Evolutionary conservation across 2,329 filamentous ascomycete genomes (phyloP).

Genomic region (Sporothrix curviconia): DNA sequence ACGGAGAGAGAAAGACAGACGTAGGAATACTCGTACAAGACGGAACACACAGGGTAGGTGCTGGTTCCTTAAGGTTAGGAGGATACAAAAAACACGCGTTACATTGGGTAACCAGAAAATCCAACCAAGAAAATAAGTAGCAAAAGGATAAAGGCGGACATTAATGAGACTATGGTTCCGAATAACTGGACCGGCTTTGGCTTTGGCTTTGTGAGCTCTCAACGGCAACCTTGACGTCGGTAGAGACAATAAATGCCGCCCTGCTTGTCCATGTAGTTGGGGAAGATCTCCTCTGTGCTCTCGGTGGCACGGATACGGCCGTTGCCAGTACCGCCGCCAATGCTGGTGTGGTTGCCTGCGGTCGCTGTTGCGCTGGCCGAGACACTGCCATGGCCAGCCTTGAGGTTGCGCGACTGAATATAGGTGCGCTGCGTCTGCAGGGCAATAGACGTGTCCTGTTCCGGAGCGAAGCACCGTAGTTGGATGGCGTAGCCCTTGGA

Average conservation of each 20-base stretch:
- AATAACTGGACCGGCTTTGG: constrained; percentile 1
- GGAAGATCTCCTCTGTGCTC: constrained; percentile 9
- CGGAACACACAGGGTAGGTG: too few species aligned
- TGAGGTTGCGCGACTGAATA: constrained; percentile 6
- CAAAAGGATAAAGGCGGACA: too few species aligned
- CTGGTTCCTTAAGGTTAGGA: too few species aligned
- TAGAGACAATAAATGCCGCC: constrained; percentile 9
- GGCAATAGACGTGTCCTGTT: constrained; percentile 7
- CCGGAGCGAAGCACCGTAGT: constrained; percentile 1
- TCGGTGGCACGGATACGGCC: neutral
- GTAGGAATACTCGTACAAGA: too few species aligned
- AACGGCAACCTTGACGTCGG: constrained; percentile 3
- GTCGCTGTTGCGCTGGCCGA: neutral
- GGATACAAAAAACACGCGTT: too few species aligned
- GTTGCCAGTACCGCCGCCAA: neutral
- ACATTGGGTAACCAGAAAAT: too few species aligned
- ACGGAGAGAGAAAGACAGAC: too few species aligned
- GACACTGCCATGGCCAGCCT: neutral
- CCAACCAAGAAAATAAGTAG: too few species aligned
- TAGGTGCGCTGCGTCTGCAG: constrained; percentile 3
- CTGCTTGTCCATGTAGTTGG: constrained; percentile 6
- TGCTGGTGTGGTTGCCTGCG: neutral
- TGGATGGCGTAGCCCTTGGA: constrained; percentile 1
- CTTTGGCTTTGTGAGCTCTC: constrained; percentile 1
- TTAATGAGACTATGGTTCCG: neutral